phyloP scores from a whole-genome alignment of 2,329 filamentous ascomycete species.

The Monascus ruber region DNA sequence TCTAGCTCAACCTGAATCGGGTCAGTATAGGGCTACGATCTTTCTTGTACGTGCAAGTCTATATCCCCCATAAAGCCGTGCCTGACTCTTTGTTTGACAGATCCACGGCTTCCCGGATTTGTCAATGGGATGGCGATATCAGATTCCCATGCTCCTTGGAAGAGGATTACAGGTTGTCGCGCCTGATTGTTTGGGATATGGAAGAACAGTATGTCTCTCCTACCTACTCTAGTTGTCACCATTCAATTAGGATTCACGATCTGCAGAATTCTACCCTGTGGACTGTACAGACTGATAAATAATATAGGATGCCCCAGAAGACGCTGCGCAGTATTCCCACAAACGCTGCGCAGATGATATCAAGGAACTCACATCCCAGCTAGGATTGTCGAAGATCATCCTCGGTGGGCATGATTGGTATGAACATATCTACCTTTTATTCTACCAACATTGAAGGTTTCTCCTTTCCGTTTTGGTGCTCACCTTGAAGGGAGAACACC shows the following conservation, averaged over 20 bases:
- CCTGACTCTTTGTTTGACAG: slow-evolving; percentile 16
- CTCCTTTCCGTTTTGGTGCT: too few species aligned
- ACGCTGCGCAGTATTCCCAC: slow-evolving; percentile 52
- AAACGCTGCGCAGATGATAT: slow-evolving; percentile 68
- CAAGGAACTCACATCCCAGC: slow-evolving; percentile 53
- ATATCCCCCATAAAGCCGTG: background rate
- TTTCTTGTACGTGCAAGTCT: slow-evolving; percentile 35
- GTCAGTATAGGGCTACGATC: slow-evolving; percentile 39
- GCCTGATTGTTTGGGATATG: slow-evolving; percentile 81
- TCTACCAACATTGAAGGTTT: too few species aligned
- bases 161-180: slow-evolving; percentile 69
- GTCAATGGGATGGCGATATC: slow-evolving; percentile 76
- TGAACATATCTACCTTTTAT: slow-evolving; percentile 1
- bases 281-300: too few species aligned
- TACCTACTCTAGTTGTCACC: background rate
- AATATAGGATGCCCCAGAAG: slow-evolving; percentile 46
- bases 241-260: slow-evolving; percentile 22
- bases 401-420: slow-evolving; percentile 84
- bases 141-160: slow-evolving; percentile 64
- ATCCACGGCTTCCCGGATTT: slow-evolving; percentile 78
- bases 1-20: slow-evolving; percentile 35
- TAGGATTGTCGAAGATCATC: slow-evolving; percentile 51
- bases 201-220: slow-evolving; percentile 47
- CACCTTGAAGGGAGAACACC: too few species aligned
- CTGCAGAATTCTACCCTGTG: slow-evolving; percentile 1